Evolutionary conservation across 2,329 filamentous ascomycete genomes (phyloP), one percentile per base, ranked within the genome.

Genomic region (Aspergillus flavus): DNA sequence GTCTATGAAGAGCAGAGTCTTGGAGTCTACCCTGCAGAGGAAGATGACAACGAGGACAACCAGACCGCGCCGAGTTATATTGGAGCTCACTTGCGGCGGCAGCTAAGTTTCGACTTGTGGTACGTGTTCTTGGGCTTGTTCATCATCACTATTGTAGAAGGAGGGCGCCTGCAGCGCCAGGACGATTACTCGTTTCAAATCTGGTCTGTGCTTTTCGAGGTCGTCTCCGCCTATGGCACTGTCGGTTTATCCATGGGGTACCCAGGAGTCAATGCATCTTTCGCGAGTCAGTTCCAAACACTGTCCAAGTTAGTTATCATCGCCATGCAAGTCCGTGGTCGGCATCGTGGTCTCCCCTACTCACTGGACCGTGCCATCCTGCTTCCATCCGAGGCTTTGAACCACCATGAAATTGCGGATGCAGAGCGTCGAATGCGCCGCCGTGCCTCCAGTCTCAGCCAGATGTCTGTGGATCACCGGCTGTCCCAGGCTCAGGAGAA

Each of bases 41-140:
- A 86, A 1, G 82, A 84, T n/a, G 73, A 77, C 2, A 82, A 84
- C 2, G 79, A 83, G 1, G 79, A 82, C 4, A 82, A 86, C 16
- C 84, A 84, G 28, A 85, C 81, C 43, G 86, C 90, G 50, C 87
- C 92, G 52, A 94, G 90, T 64, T 98, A 97, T 71, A 90, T 99
- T 58, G 92, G 93, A 3, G 89, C 92, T 58, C 95, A 99, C 86
- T 85, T 99, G 76, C 91, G 95, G 43, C 89, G 91, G 54, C 95
- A 99, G 78, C 86, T 99, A 41, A 96, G 93, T 59, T 99, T 99
- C 80, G 95, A 99, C 79, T 78, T 99, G 78, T 99, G 95, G 95
- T 99, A 93, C 72, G 91, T 99, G 62, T 97, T 96, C 74, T 77
- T 98, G 26, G 95, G 95, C 0, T 88, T 96, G 70, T 99, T 99